Evolutionary conservation across 179 eudicot genomes (phyloP).

Genomic region (Dionaea muscipula): DNA sequence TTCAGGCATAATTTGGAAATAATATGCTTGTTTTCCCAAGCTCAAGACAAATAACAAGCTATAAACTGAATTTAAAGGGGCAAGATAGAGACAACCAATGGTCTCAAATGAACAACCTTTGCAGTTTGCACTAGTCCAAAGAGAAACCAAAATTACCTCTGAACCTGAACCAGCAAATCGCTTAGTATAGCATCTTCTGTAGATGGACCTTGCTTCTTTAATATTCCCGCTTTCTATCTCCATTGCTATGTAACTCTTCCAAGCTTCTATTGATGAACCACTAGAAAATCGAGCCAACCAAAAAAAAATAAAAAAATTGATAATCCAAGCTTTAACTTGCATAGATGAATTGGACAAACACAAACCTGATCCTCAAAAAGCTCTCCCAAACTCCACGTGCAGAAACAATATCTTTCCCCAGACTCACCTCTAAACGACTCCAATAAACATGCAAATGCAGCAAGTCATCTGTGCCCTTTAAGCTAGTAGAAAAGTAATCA

Average conservation of each 20-base stretch:
- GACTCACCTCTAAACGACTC: conserved; percentile 59
- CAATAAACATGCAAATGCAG: conserved; percentile 67
- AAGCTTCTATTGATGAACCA: conserved; percentile 67
- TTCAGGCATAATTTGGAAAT: too few relatives aligned
- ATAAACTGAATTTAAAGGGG: too few relatives aligned
- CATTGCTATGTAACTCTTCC: conserved; percentile 78
- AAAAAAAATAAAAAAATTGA: conserved; percentile 2
- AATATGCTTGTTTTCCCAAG: too few relatives aligned
- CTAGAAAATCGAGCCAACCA: conserved; percentile 21
- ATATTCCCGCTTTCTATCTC: conserved; percentile 59
- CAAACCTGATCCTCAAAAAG: conserved; percentile 69
- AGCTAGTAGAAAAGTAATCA: conserved; percentile 59
- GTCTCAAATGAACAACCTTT: background rate
- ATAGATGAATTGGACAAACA: background rate
- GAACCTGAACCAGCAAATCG: conserved; percentile 81
- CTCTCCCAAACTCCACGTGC: conserved; percentile 97
- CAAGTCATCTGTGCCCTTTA: conserved; percentile 54
- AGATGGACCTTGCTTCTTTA: conserved; percentile 76
- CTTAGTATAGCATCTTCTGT: conserved; percentile 75
- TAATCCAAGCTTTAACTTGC: background rate
- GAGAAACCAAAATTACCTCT: conserved; percentile 38
- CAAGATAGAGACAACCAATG: background rate
- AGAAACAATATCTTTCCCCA: conserved; percentile 60
- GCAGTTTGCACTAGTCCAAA: background rate
- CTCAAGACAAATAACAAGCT: too few relatives aligned